phyloP scores from a whole-genome alignment of 1,284 basidiomycete species.

The Pseudozyma tsukubaensis region DNA sequence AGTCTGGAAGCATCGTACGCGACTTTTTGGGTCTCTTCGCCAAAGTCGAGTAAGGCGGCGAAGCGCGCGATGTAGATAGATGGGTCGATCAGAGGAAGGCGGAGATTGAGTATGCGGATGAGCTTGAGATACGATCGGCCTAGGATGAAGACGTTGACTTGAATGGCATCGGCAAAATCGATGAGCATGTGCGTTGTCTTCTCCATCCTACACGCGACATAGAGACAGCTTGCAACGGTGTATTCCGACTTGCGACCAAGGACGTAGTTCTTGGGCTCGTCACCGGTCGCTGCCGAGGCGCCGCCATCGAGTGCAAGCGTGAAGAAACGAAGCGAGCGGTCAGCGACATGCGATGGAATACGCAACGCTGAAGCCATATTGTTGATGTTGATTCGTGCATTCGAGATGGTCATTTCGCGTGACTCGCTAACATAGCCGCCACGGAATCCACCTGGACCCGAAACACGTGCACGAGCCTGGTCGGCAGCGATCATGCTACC shows the following conservation, averaged over 20 bases:
- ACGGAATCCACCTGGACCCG: conserved; percentile 63
- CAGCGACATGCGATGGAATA: conserved; percentile 81
- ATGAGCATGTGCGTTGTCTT: conserved; percentile 96
- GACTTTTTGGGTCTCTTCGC: conserved; percentile 89
- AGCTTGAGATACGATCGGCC: conserved; percentile 96
- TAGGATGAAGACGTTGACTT: conserved; percentile 95
- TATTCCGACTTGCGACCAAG: conserved; percentile 87
- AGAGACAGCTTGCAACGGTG: conserved; percentile 93
- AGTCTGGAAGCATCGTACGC: conserved; percentile 93
- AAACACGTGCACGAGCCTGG: conserved; percentile 74
- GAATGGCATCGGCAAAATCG: conserved; percentile 78
- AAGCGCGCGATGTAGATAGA: conserved; percentile 98
- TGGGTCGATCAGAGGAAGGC: conserved; percentile 89
- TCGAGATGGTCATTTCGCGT: conserved; percentile 86
- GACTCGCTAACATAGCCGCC: conserved; percentile 65
- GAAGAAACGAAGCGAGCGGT: conserved; percentile 87
- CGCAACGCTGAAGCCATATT: conserved; percentile 82
- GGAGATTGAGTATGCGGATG: conserved; percentile 86
- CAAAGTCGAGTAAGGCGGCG: conserved; percentile 94
- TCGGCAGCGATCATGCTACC: conserved; percentile 93
- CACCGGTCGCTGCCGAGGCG: conserved; percentile 50
- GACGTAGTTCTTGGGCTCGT: conserved; percentile 66
- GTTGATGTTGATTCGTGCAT: conserved; percentile 84
- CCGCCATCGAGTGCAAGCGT: conserved; percentile 89
- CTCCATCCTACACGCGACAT: conserved; percentile 90